Evolutionary conservation across 768 basidiomycete species (phyloP).

Genomic region (Collybiopsis confluens): DNA sequence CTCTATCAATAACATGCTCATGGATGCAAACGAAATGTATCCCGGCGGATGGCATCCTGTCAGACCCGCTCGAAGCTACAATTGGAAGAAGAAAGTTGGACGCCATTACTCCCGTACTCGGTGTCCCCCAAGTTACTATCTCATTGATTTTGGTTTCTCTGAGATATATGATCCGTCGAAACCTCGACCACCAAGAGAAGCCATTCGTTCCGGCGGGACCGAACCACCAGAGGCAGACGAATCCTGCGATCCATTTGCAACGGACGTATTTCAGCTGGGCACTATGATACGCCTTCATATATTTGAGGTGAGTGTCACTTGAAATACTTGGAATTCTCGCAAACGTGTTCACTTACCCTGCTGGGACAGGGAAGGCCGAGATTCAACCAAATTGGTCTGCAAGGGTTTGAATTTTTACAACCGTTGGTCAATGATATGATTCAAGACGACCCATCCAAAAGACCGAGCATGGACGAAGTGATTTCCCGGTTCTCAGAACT

Average conservation of each 20-base stretch:
- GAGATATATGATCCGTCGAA: slow-evolving; percentile 21
- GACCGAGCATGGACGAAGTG: background rate
- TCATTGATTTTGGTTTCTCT: slow-evolving; percentile 36
- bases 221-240: slow-evolving; percentile 31
- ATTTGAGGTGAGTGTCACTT: slow-evolving; percentile 6
- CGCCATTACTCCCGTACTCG: slow-evolving; percentile 22
- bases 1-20: background rate
- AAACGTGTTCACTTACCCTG: slow-evolving; percentile 13
- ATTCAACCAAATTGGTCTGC: background rate
- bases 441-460: background rate
- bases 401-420: background rate
- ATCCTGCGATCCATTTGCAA: slow-evolving; percentile 34
- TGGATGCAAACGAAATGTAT: background rate
- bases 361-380: background rate
- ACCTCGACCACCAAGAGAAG: slow-evolving; percentile 23
- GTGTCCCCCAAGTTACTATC: slow-evolving; percentile 29
- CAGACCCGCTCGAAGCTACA: background rate
- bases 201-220: slow-evolving; percentile 35
- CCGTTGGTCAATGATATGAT: background rate
- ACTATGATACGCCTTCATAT: slow-evolving; percentile 25
- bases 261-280: slow-evolving; percentile 41
- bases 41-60: background rate
- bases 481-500: background rate
- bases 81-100: slow-evolving; percentile 1
- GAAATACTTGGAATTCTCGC: background rate